Percentiles rank a stretch among this genome's conserved stretches.
Evolutionary conservation across 2,329 filamentous ascomycete species (phyloP).

Genomic region (Exophiala lecanii-corni): DNA sequence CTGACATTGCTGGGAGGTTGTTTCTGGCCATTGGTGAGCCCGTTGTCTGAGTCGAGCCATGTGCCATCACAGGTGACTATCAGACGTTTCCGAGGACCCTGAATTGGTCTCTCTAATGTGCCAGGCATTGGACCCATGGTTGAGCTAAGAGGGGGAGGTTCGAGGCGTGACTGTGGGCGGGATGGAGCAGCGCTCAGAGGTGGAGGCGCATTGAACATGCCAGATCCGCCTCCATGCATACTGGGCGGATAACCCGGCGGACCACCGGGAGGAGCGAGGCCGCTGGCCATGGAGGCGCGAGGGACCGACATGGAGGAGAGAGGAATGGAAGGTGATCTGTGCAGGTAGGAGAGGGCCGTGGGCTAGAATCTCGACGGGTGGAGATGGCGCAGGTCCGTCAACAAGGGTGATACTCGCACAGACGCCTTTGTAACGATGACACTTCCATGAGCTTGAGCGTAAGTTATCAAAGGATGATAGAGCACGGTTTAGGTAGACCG

Average conservation of each 20-base stretch:
- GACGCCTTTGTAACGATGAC: too few species aligned
- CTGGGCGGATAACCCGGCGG: constrained; percentile 14
- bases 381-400: not conserved
- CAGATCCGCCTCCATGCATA: constrained; percentile 15
- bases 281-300: constrained; percentile 20
- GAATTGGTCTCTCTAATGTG: constrained; percentile 19
- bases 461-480: too few species aligned
- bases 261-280: constrained; percentile 17
- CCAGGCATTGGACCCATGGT: constrained; percentile 26
- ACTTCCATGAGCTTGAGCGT: too few species aligned
- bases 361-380: not conserved
- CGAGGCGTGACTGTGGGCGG: constrained; percentile 20
- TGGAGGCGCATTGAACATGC: constrained; percentile 13
- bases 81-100: constrained; percentile 29
- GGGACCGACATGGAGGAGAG: constrained; percentile 19
- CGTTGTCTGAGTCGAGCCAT: constrained; percentile 32
- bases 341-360: not conserved
- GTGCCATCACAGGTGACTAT: constrained; percentile 36
- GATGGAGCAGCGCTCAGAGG: constrained; percentile 14
- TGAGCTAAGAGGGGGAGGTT: constrained; percentile 24
- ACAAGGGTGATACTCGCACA: not conserved
- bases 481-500: too few species aligned
- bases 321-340: not conserved
- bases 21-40: constrained; percentile 26
- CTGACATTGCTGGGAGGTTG: constrained; percentile 38